Evolutionary conservation across 176 grass and related monocot species (phyloP).

Genomic region (Triticum monococcum): DNA sequence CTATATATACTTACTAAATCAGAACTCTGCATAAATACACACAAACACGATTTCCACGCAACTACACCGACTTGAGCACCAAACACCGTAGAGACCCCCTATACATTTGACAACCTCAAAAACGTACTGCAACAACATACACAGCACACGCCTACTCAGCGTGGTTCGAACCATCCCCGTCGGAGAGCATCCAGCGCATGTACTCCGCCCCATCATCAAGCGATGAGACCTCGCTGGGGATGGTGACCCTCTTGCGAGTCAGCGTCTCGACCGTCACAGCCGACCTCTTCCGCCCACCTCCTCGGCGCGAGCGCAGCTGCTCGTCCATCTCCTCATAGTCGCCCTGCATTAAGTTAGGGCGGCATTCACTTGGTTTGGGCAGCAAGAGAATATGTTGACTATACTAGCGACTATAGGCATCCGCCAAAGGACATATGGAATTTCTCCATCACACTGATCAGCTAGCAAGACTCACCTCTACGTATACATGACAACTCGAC

Average conservation of each 20-base stretch:
- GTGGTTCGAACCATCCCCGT: neutral
- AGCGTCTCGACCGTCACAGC: constrained; percentile 30
- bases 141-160: neutral
- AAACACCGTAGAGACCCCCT: neutral
- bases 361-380: neutral
- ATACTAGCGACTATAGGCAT: neutral
- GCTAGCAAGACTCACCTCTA: constrained; percentile 31
- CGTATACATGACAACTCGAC: constrained; percentile 41
- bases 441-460: neutral
- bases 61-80: neutral
- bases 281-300: constrained; percentile 55
- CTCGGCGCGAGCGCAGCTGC: constrained; percentile 3
- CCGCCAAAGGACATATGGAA: neutral
- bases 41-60: neutral
- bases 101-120: constrained; percentile 15
- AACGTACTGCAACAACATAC: neutral
- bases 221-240: neutral
- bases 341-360: constrained; percentile 11
- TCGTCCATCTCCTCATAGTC: constrained; percentile 49
- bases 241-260: constrained; percentile 49
- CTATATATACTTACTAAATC: neutral
- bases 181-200: constrained; percentile 43
- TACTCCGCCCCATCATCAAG: constrained; percentile 39
- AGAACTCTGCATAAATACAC: neutral
- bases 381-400: too few relatives aligned